Percentiles rank a stretch among this genome's conserved stretches.
Evolutionary conservation across 257 asterid species (phyloP).

Genomic region (Oldenlandia corymbosa): DNA sequence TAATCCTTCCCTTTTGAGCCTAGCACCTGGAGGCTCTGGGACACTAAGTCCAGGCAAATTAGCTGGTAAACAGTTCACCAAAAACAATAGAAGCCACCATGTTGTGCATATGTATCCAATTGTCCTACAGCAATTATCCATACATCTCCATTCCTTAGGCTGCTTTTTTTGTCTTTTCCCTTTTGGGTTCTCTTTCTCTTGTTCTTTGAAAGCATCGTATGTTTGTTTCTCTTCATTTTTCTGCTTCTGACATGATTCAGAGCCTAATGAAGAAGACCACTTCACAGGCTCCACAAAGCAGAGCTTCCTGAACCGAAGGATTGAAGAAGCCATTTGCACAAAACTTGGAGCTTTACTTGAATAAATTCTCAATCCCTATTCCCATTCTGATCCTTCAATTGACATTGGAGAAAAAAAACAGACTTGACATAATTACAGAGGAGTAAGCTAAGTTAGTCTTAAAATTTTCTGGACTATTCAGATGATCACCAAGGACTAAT

Average conservation of each 20-base stretch:
- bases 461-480: not conserved
- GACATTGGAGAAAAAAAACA: not conserved
- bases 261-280: constrained; percentile 21
- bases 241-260: constrained; percentile 18
- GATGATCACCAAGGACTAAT: not conserved
- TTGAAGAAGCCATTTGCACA: constrained; percentile 39
- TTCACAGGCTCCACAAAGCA: constrained; percentile 48
- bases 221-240: constrained; percentile 9
- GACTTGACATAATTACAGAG: not conserved
- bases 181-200: constrained; percentile 9
- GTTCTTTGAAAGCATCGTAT: constrained; percentile 19
- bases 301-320: constrained; percentile 57
- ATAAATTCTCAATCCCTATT: not conserved
- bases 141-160: constrained; percentile 49
- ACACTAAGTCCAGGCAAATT: constrained; percentile 39
- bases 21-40: constrained; percentile 56
- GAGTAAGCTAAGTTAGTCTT: not conserved
- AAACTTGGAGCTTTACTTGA: not conserved
- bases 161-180: constrained; percentile 13
- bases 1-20: constrained; percentile 56
- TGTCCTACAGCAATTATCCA: constrained; percentile 59
- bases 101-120: constrained; percentile 58
- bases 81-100: constrained; percentile 67
- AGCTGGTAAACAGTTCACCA: constrained; percentile 42
- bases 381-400: not conserved